Conservation (phyloP, 2,329 filamentous ascomycete species). For the Mollisia scopiformis region DNA sequence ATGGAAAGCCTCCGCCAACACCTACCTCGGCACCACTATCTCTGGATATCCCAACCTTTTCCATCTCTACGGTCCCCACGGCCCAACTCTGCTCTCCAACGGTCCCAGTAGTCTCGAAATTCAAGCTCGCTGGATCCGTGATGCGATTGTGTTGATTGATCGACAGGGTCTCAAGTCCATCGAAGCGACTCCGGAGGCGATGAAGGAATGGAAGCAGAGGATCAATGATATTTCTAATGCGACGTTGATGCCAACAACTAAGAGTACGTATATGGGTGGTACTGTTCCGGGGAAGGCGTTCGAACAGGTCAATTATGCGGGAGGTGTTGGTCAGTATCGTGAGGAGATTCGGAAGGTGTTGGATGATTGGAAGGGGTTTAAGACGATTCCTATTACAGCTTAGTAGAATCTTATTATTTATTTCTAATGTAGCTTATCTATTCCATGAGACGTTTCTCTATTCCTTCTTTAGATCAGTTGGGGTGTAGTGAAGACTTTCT, state of each 20-base stretch:
- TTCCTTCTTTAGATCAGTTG: too few relatives aligned
- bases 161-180: constrained; percentile 37
- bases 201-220: constrained; percentile 38
- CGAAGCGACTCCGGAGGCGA: constrained; percentile 35
- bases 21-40: constrained; percentile 44
- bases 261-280: constrained; percentile 45
- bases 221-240: constrained; percentile 35
- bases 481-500: too few relatives aligned
- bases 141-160: constrained; percentile 36
- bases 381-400: too few relatives aligned
- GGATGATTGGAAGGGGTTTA: too few relatives aligned
- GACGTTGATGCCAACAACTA: constrained; percentile 38
- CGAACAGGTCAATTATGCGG: constrained; percentile 39
- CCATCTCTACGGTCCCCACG: constrained; percentile 39
- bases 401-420: too few relatives aligned
- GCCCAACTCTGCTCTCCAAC: constrained; percentile 42
- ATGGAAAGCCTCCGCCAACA: constrained; percentile 38
- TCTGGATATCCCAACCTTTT: constrained; percentile 52
- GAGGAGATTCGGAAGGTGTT: too few relatives aligned
- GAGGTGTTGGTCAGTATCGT: neutral
- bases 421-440: too few relatives aligned
- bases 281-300: constrained; percentile 44
- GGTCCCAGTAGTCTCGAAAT: constrained; percentile 44
- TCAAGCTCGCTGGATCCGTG: constrained; percentile 44
- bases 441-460: too few relatives aligned